phyloP scores from a whole-genome alignment of 2,329 filamentous ascomycete genomes.

The Penicillium sp. region DNA sequence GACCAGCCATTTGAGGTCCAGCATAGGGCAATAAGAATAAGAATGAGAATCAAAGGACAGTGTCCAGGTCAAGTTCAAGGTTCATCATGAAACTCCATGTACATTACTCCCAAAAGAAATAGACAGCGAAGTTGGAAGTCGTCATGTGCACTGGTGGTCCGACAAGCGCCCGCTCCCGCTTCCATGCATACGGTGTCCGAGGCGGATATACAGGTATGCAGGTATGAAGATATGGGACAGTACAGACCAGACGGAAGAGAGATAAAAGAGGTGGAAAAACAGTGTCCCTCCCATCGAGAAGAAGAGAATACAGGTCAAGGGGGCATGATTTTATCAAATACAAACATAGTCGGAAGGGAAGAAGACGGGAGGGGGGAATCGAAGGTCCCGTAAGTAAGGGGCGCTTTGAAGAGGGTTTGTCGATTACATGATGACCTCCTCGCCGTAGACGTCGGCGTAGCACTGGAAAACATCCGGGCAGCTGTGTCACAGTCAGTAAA shows the following conservation, averaged over 20 bases:
- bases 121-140: constrained; percentile 24
- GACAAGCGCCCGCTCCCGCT: not conserved
- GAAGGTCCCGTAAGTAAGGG: not conserved
- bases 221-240: not conserved
- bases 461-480: constrained; percentile 29
- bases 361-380: not conserved
- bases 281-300: constrained; percentile 2
- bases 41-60: not conserved
- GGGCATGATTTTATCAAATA: constrained; percentile 8
- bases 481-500: constrained; percentile 18
- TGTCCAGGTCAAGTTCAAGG: not conserved
- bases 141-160: constrained; percentile 23
- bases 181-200: not conserved
- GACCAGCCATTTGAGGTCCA: not conserved
- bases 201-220: not conserved
- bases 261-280: not conserved
- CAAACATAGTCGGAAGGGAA: not conserved
- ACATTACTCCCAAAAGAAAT: constrained; percentile 21
- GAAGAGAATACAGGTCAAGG: constrained; percentile 2
- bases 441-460: constrained; percentile 30
- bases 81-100: constrained; percentile 19
- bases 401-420: not conserved
- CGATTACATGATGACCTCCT: constrained; percentile 21
- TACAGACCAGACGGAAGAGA: not conserved
- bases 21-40: not conserved